Evolutionary conservation across 176 grass and related monocot species (phyloP), one percentile per base, ranked within the genome.

Genomic region (Aegilops longissima): DNA sequence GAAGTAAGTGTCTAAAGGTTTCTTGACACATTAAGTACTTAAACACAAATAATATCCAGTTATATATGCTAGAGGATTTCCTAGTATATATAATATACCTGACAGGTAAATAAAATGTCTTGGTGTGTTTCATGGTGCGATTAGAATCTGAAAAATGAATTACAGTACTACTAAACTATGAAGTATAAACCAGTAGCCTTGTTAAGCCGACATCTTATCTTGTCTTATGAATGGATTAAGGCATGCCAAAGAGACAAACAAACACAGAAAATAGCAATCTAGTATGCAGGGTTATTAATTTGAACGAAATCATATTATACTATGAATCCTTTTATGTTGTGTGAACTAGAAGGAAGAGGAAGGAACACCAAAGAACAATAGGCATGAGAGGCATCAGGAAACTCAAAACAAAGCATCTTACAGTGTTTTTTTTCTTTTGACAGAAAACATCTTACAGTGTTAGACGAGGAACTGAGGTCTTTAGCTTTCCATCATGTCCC

Each of bases 351-450:
- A 76, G 69, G 61, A 85, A 89, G 45, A 76, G 70, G 62, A 77
- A 86, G 78, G 21, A 77, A 63, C 62, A 86, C 83, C 70, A n/a
- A 82, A 49, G 27, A 69, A 61, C 20, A 0, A 82, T 76, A 85
- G 70, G 77, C 70, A 69, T 86, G 70, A 25, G 77, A 90, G 70
- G 78, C 88, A 86, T 85, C 78, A 86, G 78, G 83, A 86, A 66
- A 59, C 62, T 67, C 21, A 85, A 62, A 63, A 44, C 42, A 14
- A 68, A 51, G 5, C 54, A 39, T 33, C 33, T 40, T 33, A 8
- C 42, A 70, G 33, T 70, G 20, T 56, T 45, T 12, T 45, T 45
- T 45, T 9, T 42, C 2, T 42, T 45, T 45, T 12, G 44, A 45
- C 44, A 45, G 44, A 14, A 68, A 51, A 3, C 54, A 39, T 33